Evolutionary conservation across 441 rosid genomes (phyloP).

Genomic region (Viola pubescens): DNA sequence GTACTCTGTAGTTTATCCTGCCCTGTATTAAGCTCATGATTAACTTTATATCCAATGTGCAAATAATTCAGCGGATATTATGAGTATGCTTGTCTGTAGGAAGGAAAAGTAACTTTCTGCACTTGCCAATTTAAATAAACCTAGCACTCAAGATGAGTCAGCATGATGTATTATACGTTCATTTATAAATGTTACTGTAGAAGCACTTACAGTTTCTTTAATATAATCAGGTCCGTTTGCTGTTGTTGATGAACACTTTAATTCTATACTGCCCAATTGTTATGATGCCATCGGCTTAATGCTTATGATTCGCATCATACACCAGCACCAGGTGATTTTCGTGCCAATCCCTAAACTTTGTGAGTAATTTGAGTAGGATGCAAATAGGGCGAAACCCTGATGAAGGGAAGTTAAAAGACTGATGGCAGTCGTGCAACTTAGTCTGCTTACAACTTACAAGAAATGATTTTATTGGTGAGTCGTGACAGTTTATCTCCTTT

Average conservation of each 20-base stretch:
- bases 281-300: slow-evolving; percentile 97
- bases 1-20: neutral
- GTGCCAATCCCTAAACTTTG: too few species aligned
- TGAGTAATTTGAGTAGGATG: too few species aligned
- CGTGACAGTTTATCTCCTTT: neutral
- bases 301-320: slow-evolving; percentile 98
- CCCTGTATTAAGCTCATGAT: neutral
- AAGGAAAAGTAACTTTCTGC: neutral
- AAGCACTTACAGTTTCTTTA: neutral
- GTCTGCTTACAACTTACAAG: neutral
- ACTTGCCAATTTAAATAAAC: neutral
- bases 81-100: neutral
- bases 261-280: slow-evolving; percentile 74
- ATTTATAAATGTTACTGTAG: too few species aligned
- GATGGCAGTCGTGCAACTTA: too few species aligned
- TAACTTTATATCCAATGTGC: neutral
- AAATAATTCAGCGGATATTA: neutral
- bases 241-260: slow-evolving; percentile 93
- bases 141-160: too few species aligned
- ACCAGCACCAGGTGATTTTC: slow-evolving; percentile 81
- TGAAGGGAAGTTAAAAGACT: too few species aligned
- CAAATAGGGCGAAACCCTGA: too few species aligned
- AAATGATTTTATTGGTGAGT: neutral
- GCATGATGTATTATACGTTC: too few species aligned
- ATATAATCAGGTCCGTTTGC: slow-evolving; percentile 82